A percentile compares a stretch with the other conserved stretches of the same genome.
Conservation (phyloP, 768 basidiomycete genomes). For the Auriscalpium orientale region DNA sequence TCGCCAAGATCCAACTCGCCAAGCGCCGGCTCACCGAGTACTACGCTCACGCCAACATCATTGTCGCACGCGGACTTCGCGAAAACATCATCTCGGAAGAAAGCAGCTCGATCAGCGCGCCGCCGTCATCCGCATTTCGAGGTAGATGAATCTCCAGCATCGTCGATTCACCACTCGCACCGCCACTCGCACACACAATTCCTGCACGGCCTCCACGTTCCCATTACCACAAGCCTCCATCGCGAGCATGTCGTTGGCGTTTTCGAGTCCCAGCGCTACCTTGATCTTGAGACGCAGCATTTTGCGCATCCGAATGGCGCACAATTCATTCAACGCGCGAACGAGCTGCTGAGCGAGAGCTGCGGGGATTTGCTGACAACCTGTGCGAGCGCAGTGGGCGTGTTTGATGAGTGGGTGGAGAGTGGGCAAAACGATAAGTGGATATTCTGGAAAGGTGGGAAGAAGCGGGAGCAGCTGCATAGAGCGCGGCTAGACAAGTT, state of each 20-base stretch:
- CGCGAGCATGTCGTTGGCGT: conserved; percentile 57
- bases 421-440: conserved; percentile 29
- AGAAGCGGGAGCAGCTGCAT: conserved; percentile 25
- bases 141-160: not conserved
- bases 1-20: not conserved
- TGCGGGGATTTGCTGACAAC: conserved; percentile 45
- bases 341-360: conserved; percentile 40
- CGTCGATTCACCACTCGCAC: conserved; percentile 4
- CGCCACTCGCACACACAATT: conserved; percentile 7
- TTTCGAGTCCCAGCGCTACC: conserved; percentile 64
- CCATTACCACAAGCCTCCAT: conserved; percentile 8
- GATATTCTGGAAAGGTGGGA: conserved; percentile 27
- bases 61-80: conserved; percentile 22
- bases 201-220: conserved; percentile 12
- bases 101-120: not conserved
- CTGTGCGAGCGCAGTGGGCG: conserved; percentile 33
- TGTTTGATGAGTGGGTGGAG: conserved; percentile 44
- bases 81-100: not conserved
- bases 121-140: conserved; percentile 10
- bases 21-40: conserved; percentile 15
- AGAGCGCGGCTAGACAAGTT: conserved; percentile 31
- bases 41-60: conserved; percentile 31
- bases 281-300: conserved; percentile 55
- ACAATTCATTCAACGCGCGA: conserved; percentile 34
- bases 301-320: conserved; percentile 42